Evolutionary conservation across 352 stramenopile genomes (phyloP).

Genomic region (Phytophthora syringae): DNA sequence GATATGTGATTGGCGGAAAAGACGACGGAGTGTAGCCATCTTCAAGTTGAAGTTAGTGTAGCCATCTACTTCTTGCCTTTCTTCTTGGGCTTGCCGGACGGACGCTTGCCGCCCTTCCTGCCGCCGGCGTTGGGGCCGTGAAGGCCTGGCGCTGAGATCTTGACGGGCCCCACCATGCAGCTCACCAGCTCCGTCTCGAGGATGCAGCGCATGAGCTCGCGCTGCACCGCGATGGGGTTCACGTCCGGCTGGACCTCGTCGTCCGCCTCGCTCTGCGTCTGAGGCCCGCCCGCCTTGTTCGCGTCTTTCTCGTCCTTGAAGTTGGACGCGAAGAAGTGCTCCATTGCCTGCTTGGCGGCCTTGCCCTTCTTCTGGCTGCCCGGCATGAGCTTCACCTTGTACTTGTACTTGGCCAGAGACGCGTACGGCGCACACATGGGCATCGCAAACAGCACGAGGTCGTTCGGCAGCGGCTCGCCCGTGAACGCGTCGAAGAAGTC

Average conservation of each 20-base stretch:
- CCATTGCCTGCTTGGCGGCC: conserved; percentile 86
- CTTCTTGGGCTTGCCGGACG: conserved; percentile 40
- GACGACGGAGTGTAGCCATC: neutral
- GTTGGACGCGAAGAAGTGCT: conserved; percentile 81
- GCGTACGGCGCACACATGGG: conserved; percentile 92
- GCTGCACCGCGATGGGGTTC: conserved; percentile 76
- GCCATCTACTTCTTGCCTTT: conserved; percentile 42
- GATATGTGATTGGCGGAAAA: conserved; percentile 24
- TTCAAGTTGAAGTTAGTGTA: conserved; percentile 31
- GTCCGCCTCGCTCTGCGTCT: conserved; percentile 22
- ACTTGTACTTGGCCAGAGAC: conserved; percentile 89
- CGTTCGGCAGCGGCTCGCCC: conserved; percentile 72
- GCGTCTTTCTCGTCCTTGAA: conserved; percentile 73
- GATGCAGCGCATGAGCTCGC: conserved; percentile 91
- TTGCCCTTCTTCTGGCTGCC: conserved; percentile 93
- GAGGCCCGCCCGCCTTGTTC: conserved; percentile 16
- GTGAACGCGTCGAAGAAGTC: conserved; percentile 91
- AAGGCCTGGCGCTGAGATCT: conserved; percentile 83
- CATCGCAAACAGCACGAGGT: conserved; percentile 90
- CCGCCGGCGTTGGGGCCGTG: conserved; percentile 35
- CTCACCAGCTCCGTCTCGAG: conserved; percentile 89
- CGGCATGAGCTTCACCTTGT: conserved; percentile 93
- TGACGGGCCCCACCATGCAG: conserved; percentile 92
- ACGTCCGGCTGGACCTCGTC: conserved; percentile 54
- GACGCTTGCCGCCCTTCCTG: conserved; percentile 50